A percentile compares a stretch with the other conserved stretches of the same genome.
Evolutionary conservation across 176 grass and related monocot genomes (phyloP).

Genomic region (Aegilops speltoides): DNA sequence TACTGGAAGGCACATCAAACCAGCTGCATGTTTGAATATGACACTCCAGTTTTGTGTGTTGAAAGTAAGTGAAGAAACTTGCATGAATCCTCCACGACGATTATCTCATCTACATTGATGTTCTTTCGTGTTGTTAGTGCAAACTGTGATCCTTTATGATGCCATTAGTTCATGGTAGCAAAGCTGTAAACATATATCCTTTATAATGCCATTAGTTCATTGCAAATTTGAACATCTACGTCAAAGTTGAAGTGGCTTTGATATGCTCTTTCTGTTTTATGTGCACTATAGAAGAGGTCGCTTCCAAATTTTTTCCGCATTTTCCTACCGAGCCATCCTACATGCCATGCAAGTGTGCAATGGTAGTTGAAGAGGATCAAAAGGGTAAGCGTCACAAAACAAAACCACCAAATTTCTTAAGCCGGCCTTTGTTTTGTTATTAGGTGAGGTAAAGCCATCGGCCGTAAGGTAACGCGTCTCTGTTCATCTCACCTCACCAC

Average conservation of each 20-base stretch:
- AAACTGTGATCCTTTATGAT: too few relatives aligned
- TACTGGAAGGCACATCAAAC: neutral
- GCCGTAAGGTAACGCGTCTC: constrained; percentile 56
- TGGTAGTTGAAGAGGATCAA: neutral
- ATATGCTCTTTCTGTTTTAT: neutral
- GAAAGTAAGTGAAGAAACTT: too few relatives aligned
- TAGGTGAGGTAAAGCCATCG: constrained; percentile 56
- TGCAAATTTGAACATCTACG: too few relatives aligned
- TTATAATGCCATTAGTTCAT: too few relatives aligned
- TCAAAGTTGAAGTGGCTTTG: neutral
- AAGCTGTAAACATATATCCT: too few relatives aligned
- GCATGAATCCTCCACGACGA: neutral
- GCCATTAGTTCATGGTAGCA: too few relatives aligned
- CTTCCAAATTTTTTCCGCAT: too few relatives aligned
- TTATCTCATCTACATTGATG: too few relatives aligned
- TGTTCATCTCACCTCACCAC: constrained; percentile 30
- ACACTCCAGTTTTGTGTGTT: neutral
- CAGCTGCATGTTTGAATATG: neutral
- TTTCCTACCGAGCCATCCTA: too few relatives aligned
- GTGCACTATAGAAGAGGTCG: too few relatives aligned
- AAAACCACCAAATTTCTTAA: neutral
- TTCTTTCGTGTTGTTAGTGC: too few relatives aligned
- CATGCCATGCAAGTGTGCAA: neutral
- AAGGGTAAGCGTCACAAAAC: neutral
- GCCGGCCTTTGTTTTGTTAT: constrained; percentile 1